Conservation (phyloP, 2,329 filamentous ascomycete genomes). For the Fusarium oligoseptatum region DNA sequence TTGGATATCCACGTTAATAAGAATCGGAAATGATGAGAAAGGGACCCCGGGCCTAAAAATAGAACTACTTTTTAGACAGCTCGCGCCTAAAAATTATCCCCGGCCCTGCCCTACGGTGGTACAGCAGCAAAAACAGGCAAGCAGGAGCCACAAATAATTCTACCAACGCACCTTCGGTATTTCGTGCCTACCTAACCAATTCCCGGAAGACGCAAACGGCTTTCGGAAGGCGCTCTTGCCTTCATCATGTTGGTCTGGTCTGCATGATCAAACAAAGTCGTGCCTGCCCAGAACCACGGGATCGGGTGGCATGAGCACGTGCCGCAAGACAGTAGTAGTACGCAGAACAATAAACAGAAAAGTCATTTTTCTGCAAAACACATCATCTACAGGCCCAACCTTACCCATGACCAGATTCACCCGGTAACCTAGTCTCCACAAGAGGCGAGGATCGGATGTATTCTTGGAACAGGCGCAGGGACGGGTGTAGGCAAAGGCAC, state of each 20-base stretch:
- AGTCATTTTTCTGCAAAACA: neutral
- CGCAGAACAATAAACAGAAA: neutral
- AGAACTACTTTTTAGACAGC: conserved; percentile 12
- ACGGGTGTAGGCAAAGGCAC: neutral
- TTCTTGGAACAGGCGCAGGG: conserved; percentile 25
- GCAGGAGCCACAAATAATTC: conserved; percentile 13
- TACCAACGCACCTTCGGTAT: neutral
- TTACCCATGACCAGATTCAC: conserved; percentile 5
- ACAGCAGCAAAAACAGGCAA: neutral
- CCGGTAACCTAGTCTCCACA: neutral
- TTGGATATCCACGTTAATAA: conserved; percentile 24
- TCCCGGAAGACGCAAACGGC: neutral
- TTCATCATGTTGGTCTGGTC: neutral
- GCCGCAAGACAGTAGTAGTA: conserved; percentile 21
- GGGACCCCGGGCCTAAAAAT: conserved; percentile 24
- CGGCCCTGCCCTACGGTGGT: conserved; percentile 11
- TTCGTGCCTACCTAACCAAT: neutral
- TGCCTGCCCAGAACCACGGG: conserved; percentile 28
- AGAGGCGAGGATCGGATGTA: conserved; percentile 13
- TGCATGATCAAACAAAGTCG: conserved; percentile 25
- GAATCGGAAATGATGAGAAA: conserved; percentile 13
- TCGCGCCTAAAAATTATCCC: conserved; percentile 37
- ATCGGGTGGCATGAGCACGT: conserved; percentile 36
- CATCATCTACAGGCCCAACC: neutral
- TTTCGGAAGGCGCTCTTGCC: neutral